Percentiles rank a stretch among this genome's conserved stretches.
Evolutionary conservation across 768 basidiomycete genomes (phyloP).

Genomic region (Pisolithus sp.): DNA sequence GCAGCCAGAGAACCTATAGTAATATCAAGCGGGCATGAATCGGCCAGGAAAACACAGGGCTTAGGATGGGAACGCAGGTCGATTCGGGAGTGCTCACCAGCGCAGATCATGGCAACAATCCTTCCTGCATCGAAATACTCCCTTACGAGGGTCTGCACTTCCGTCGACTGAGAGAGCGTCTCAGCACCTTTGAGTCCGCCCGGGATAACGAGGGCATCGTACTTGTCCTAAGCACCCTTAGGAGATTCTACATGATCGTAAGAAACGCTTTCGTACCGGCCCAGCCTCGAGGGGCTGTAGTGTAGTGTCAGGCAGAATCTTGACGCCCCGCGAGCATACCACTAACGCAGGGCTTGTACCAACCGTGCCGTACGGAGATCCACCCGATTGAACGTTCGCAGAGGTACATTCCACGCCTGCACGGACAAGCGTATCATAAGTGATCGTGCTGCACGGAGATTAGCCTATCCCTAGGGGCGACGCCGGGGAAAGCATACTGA

Average conservation of each 20-base stretch:
- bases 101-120: constrained; percentile 81
- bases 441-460: constrained; percentile 51
- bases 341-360: constrained; percentile 41
- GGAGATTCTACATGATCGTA: not conserved
- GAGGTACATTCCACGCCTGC: constrained; percentile 64
- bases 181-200: constrained; percentile 77
- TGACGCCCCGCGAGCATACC: constrained; percentile 67
- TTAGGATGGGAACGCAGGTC: no score
- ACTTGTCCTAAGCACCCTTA: constrained; percentile 42
- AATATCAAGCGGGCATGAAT: not conserved
- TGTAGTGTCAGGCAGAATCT: constrained; percentile 59
- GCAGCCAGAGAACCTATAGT: constrained; percentile 63
- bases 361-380: constrained; percentile 18
- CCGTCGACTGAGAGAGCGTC: constrained; percentile 52
- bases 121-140: constrained; percentile 35
- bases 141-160: constrained; percentile 58
- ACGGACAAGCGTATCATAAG: constrained; percentile 77
- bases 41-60: no score
- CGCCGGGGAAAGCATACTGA: constrained; percentile 27
- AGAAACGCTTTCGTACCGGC: constrained; percentile 34
- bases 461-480: not conserved
- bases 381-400: constrained; percentile 47
- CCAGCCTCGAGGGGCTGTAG: constrained; percentile 40
- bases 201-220: constrained; percentile 67
- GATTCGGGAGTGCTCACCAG: constrained; percentile 47